phyloP scores from a whole-genome alignment of 108 stramenopile species.

The Chaetoceros tenuissimus region DNA sequence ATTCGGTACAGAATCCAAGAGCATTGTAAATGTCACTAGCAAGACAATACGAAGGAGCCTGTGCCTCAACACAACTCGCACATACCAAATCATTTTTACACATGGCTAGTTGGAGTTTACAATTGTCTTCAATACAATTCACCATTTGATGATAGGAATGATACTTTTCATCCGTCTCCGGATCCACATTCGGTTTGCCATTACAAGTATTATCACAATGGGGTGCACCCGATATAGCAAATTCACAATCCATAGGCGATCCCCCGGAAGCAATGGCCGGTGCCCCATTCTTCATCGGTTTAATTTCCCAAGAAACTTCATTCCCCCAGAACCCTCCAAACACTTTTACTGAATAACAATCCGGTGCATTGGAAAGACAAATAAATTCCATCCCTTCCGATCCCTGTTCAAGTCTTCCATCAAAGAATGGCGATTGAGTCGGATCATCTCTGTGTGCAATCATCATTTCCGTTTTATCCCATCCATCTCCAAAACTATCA shows the following conservation, averaged over 20 bases:
- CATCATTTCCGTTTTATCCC: constrained; percentile 54
- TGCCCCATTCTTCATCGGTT: constrained; percentile 42
- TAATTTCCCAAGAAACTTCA: constrained; percentile 84
- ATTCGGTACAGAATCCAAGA: constrained; percentile 72
- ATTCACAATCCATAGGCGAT: constrained; percentile 43
- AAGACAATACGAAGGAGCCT: constrained; percentile 32
- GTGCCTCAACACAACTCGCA: constrained; percentile 42
- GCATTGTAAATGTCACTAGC: constrained; percentile 35
- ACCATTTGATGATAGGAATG: constrained; percentile 64
- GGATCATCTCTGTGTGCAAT: constrained; percentile 17
- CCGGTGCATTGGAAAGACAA: constrained; percentile 53
- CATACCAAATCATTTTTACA: constrained; percentile 55
- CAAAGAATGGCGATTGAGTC: constrained; percentile 23
- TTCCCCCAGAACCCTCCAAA: constrained; percentile 80
- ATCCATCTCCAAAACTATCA: constrained; percentile 85
- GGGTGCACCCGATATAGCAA: constrained; percentile 24
- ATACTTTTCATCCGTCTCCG: constrained; percentile 64
- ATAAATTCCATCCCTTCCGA: constrained; percentile 57
- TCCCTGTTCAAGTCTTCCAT: constrained; percentile 59
- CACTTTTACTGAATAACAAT: constrained; percentile 67
- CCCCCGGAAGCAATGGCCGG: constrained; percentile 59
- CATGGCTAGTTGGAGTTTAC: constrained; percentile 64
- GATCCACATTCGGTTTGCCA: constrained; percentile 31
- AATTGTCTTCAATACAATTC: constrained; percentile 64
- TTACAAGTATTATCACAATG: constrained; percentile 27